Evolutionary conservation across 2,329 filamentous ascomycete genomes (phyloP).

Genomic region (Phyllosticta capitalensis): DNA sequence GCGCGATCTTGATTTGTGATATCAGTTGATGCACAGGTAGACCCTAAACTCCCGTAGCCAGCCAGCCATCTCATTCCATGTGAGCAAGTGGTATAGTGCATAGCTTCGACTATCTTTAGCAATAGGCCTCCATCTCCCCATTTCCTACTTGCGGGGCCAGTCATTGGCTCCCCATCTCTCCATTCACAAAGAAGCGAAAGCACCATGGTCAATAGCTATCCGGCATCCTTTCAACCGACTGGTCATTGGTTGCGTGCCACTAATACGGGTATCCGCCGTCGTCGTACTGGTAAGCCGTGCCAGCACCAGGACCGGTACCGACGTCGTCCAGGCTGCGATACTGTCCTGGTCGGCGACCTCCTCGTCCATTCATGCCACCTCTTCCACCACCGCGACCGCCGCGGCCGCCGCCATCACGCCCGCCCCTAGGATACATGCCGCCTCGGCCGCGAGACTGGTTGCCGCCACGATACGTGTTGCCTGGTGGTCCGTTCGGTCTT

Average conservation of each 20-base stretch:
- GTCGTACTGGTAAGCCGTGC: not conserved
- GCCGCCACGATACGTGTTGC: slow-evolving; percentile 22
- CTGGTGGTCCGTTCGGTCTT: not conserved
- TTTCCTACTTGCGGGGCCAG: too few relatives aligned
- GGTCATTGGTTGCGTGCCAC: not conserved
- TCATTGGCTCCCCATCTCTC: too few relatives aligned
- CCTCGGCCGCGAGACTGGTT: slow-evolving; percentile 24
- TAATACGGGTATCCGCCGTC: not conserved
- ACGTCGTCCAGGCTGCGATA: not conserved
- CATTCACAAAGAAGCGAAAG: too few relatives aligned
- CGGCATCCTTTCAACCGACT: too few relatives aligned
- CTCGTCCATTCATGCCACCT: not conserved
- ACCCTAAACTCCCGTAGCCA: too few relatives aligned
- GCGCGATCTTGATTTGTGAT: too few relatives aligned
- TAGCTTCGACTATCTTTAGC: too few relatives aligned
- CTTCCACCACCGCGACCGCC: not conserved
- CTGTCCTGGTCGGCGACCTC: not conserved
- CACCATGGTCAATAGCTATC: too few relatives aligned
- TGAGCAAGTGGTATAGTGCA: too few relatives aligned
- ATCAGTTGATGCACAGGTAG: too few relatives aligned
- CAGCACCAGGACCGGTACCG: not conserved
- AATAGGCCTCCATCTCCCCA: too few relatives aligned
- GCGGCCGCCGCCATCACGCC: slow-evolving; percentile 13
- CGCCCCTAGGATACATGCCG: slow-evolving; percentile 21
- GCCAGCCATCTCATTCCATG: too few relatives aligned